Base-by-base conservation (phyloP, 352 stramenopile species). In the Thalassiosira livingstoniorum region DNA sequence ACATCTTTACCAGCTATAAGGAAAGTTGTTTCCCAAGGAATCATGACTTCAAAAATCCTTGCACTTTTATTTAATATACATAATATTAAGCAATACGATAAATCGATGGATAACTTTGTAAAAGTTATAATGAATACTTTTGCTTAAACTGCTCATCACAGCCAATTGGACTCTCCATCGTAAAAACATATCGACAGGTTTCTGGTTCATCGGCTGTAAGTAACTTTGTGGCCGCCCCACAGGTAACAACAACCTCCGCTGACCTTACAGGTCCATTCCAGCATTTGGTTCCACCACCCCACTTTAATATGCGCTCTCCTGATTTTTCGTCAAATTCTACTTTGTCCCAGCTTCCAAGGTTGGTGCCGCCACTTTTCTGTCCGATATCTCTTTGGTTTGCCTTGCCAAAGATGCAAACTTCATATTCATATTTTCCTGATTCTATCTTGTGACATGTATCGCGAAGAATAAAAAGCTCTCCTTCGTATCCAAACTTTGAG, bases 101-200 rank as follows among this genome's bases (percentile, higher is more conserved):
- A n/a, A n/a, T n/a, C n/a, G n/a, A n/a, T n/a, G n/a, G n/a, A n/a
- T 47, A 15, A 47, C 15, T 47, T 7, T 58, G 21, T 71, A 11
- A 27, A 23, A 69, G 27, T 54, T 75, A 83, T 63, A 78, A 66
- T 29, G 15, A 63, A 53, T 68, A 71, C 23, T 63, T 80, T 32
- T 31, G 13, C 71, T 63, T 76, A 54, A 77, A 91, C 10, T 69
- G 15, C 7, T 92, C 83, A 78, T 94, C 87, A 58, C 89, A 94
- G 2, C 74, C 89, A 68, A 94, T 88, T 31, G 83, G 76, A 82
- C 80, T 92, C 71, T 92, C 93, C 65, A 98, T 97, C 54, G 67
- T 75, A 61, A 98, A 88, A 15, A 92, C 87, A 82, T 98, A 98
- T 35, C 93, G 77, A 73, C 96, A 98, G 78, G 96, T 98, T 64